Conservation (phyloP, 1,284 basidiomycete genomes). For the Boletellus deceptivus region DNA sequence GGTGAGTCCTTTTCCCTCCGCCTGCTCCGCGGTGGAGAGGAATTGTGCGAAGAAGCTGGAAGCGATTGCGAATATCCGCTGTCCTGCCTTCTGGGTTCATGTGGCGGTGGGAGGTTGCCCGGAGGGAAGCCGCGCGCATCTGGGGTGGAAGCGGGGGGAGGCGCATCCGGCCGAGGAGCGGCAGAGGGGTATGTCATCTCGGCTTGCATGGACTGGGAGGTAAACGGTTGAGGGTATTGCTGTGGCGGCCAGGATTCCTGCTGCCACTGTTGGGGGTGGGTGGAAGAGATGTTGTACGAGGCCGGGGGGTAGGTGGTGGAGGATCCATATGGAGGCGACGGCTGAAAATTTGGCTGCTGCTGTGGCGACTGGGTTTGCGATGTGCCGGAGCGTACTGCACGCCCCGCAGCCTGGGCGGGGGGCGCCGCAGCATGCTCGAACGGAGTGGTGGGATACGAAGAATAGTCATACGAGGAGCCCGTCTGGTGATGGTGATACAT, state of each 20-base stretch:
- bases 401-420: constrained; percentile 36
- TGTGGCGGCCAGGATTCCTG: constrained; percentile 36
- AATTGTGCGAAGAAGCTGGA: constrained; percentile 27
- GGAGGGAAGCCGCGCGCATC: constrained; percentile 30
- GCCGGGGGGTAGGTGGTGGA: constrained; percentile 26
- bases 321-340: constrained; percentile 32
- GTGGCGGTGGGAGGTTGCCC: constrained; percentile 19
- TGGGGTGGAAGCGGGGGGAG: constrained; percentile 24
- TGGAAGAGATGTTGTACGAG: constrained; percentile 29
- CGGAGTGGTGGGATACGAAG: constrained; percentile 41
- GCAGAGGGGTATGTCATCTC: constrained; percentile 36
- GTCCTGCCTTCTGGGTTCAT: constrained; percentile 34
- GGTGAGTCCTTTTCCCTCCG: constrained; percentile 39
- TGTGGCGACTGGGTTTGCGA: constrained; percentile 42
- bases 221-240: constrained; percentile 34
- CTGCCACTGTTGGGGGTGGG: constrained; percentile 36
- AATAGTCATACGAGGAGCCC: constrained; percentile 50
- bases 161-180: constrained; percentile 31
- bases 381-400: constrained; percentile 36
- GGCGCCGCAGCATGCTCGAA: constrained; percentile 38
- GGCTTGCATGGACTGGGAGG: constrained; percentile 27
- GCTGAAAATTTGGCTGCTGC: constrained; percentile 27
- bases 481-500: constrained; percentile 51
- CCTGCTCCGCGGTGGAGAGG: constrained; percentile 32
- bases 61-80: constrained; percentile 32